Conservation (phyloP, 2,329 filamentous ascomycete species). For the Ophiosphaerella korrae region DNA sequence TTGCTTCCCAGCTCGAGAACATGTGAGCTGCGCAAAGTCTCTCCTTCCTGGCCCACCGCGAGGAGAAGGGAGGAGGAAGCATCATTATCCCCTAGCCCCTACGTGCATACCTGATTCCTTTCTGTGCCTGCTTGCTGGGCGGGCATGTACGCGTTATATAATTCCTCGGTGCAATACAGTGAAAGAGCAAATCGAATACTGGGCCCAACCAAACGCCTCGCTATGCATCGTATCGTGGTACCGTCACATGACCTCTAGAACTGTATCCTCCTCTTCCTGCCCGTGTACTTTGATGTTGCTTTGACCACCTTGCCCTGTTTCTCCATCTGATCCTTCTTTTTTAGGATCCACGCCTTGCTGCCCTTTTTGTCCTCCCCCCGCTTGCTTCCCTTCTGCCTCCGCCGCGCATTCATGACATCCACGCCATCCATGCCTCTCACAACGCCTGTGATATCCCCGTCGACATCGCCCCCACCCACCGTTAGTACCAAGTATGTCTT, state of each 20-base stretch:
- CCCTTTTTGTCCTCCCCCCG: conserved; percentile 73
- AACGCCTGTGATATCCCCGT: conserved; percentile 82
- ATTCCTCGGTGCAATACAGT: conserved; percentile 39
- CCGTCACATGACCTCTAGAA: conserved; percentile 61
- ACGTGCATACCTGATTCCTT: conserved; percentile 36
- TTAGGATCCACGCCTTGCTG: conserved; percentile 80
- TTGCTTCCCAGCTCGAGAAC: conserved; percentile 90
- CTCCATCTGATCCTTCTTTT: conserved; percentile 93
- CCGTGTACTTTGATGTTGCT: conserved; percentile 89
- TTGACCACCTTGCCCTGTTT: conserved; percentile 95
- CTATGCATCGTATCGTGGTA: conserved; percentile 40
- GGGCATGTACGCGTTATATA: conserved; percentile 38
- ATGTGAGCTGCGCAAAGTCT: conserved; percentile 64
- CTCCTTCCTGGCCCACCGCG: conserved; percentile 19
- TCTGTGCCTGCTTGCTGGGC: conserved; percentile 32
- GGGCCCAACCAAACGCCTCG: conserved; percentile 38
- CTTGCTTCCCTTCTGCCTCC: conserved; percentile 58
- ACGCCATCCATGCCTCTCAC: conserved; percentile 89
- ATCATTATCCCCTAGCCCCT: conserved; percentile 24
- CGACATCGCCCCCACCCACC: conserved; percentile 72
- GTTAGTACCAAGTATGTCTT: conserved; percentile 97
- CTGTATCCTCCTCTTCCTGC: conserved; percentile 78
- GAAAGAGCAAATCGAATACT: background rate
- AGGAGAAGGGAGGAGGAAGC: conserved; percentile 19
- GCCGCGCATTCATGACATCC: conserved; percentile 66